These are phyloP conservation scores for Hibiscus mutabilis DNA, from an alignment of 345 rosid species.

Conservation along the genomic window DNA sequence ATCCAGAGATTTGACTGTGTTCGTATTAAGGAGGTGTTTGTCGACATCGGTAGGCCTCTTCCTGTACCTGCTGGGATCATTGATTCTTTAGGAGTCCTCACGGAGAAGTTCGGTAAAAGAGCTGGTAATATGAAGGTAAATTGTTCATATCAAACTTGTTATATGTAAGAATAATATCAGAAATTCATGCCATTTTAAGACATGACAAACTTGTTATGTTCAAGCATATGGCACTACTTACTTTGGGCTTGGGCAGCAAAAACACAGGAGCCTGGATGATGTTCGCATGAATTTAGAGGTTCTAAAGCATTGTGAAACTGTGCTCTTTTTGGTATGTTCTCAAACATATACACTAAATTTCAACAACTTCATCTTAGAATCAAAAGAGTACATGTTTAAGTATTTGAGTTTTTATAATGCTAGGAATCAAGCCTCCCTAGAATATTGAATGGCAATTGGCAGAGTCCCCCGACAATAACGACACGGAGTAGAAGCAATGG, in stretches of 20 bases:
- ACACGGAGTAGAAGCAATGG: constrained; percentile 67
- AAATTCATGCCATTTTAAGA: too few relatives aligned
- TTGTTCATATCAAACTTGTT: not conserved
- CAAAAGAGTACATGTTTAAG: not conserved
- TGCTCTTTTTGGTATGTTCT: constrained; percentile 63
- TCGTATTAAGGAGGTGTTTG: constrained; percentile 76
- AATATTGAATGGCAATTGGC: constrained; percentile 44
- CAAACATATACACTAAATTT: not conserved
- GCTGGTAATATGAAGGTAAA: constrained; percentile 94
- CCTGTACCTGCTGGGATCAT: constrained; percentile 63
- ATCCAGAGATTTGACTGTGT: constrained; percentile 77
- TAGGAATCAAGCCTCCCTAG: constrained; percentile 81
- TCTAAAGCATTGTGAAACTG: constrained; percentile 80
- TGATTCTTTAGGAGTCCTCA: constrained; percentile 73
- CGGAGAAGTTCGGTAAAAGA: constrained; percentile 66
- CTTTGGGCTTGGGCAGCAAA: constrained; percentile 93
- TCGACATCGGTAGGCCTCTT: constrained; percentile 47
- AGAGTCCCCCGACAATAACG: constrained; percentile 32
- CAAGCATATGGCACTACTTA: constrained; percentile 75
- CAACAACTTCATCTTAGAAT: not conserved
- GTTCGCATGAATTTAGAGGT: constrained; percentile 90
- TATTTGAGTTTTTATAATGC: not conserved
- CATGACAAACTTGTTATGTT: not conserved
- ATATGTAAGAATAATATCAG: not conserved
- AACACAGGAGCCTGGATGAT: constrained; percentile 85